phyloP scores from a whole-genome alignment of 768 basidiomycete genomes.

The Boletus subcaerulescens region DNA sequence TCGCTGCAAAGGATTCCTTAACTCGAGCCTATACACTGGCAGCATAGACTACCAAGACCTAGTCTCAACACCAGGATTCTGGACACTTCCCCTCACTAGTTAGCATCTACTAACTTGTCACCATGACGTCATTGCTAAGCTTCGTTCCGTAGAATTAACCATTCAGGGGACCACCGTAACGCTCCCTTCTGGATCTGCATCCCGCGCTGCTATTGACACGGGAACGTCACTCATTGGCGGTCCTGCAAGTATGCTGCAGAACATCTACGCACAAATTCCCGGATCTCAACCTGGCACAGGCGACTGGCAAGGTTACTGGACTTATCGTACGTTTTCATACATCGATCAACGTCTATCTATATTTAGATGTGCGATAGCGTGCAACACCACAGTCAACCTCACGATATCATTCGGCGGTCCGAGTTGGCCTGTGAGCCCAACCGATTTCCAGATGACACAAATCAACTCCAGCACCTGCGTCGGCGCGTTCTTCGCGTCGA shows the following conservation, averaged over 20 bases:
- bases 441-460: constrained; percentile 72
- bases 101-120: constrained; percentile 19
- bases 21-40: constrained; percentile 74
- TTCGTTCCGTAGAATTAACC: constrained; percentile 44
- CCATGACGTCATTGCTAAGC: background rate
- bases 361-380: constrained; percentile 48
- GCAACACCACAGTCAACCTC: constrained; percentile 63
- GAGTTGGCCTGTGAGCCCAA: constrained; percentile 71
- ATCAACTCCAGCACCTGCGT: constrained; percentile 59
- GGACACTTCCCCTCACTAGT: constrained; percentile 71
- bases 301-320: constrained; percentile 75
- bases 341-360: background rate
- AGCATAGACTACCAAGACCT: constrained; percentile 78
- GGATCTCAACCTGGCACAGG: constrained; percentile 60
- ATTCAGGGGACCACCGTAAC: constrained; percentile 54
- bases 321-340: constrained; percentile 54
- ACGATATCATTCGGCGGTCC: constrained; percentile 70
- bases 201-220: constrained; percentile 88
- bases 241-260: constrained; percentile 54
- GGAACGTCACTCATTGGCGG: constrained; percentile 95
- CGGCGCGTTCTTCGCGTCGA: constrained; percentile 80
- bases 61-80: constrained; percentile 60
- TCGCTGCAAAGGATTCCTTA: constrained; percentile 51
- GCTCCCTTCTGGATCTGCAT: constrained; percentile 44
- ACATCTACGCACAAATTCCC: constrained; percentile 75